Percentiles rank a stretch among this genome's conserved stretches.
These are phyloP conservation scores for Lasiosphaeria hispida DNA, from an alignment of 495 filamentous ascomycete species.

Conservation along the genomic window DNA sequence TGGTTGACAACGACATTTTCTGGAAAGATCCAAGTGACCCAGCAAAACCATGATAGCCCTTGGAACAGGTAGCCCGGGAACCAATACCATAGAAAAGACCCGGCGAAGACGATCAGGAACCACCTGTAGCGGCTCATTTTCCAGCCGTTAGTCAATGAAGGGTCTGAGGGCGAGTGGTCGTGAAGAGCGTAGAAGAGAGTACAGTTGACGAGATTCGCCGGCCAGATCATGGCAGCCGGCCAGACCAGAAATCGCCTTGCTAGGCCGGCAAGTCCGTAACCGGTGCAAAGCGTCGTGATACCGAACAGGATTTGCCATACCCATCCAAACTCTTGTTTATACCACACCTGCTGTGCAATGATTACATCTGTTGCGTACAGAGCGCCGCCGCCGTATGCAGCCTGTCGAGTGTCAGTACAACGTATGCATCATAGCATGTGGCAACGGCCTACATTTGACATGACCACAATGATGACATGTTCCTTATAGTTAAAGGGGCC, in stretches of 20 bases:
- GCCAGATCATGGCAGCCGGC: constrained; percentile 75
- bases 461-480: constrained; percentile 73
- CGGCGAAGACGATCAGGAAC: constrained; percentile 59
- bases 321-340: constrained; percentile 47
- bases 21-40: constrained; percentile 60
- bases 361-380: constrained; percentile 51
- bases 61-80: constrained; percentile 60
- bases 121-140: constrained; percentile 61
- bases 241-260: constrained; percentile 63
- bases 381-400: constrained; percentile 47
- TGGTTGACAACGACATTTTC: constrained; percentile 67
- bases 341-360: constrained; percentile 40
- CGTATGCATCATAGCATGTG: background rate
- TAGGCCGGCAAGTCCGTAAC: constrained; percentile 69
- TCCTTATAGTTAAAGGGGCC: constrained; percentile 79
- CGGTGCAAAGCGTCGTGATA: constrained; percentile 69
- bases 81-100: constrained; percentile 55
- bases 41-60: constrained; percentile 58
- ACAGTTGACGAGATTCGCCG: constrained; percentile 60
- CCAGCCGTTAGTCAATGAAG: constrained; percentile 60
- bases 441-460: constrained; percentile 54
- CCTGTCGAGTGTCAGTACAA: constrained; percentile 27
- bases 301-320: constrained; percentile 65
- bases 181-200: constrained; percentile 68
- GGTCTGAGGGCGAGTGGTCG: constrained; percentile 58